Conservation (phyloP, 441 rosid species). For the Viola pubescens region DNA sequence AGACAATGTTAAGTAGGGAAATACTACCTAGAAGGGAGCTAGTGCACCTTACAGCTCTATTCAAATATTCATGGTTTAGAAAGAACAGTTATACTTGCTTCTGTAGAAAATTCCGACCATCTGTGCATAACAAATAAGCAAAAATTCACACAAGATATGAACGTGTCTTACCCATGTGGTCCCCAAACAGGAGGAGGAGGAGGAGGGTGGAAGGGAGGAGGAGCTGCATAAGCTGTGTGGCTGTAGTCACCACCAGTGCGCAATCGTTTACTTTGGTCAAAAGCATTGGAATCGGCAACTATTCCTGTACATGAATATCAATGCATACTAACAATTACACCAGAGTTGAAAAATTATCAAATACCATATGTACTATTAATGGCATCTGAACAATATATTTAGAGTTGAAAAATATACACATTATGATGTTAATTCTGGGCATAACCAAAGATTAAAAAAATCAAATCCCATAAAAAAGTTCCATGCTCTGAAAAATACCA, state of each 20-base stretch:
- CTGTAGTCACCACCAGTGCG: constrained; percentile 94
- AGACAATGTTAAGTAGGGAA: constrained; percentile 9
- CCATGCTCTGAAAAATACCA: not conserved
- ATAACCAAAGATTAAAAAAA: not conserved
- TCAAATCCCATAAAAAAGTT: not conserved
- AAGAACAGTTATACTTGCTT: not conserved
- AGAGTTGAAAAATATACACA: not conserved
- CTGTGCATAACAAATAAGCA: not conserved
- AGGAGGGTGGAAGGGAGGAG: constrained; percentile 87
- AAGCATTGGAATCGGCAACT: constrained; percentile 75
- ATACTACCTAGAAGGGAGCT: no score
- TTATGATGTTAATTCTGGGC: not conserved
- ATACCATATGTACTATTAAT: not conserved
- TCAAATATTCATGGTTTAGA: no score
- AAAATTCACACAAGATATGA: not conserved
- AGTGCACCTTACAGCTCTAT: no score
- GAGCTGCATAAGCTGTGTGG: constrained; percentile 71
- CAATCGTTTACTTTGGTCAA: constrained; percentile 91
- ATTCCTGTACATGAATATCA: constrained; percentile 46
- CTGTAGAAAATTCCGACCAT: not conserved
- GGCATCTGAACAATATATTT: not conserved
- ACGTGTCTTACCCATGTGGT: constrained; percentile 72
- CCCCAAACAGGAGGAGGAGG: constrained; percentile 85
- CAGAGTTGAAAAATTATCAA: not conserved
- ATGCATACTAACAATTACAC: not conserved